phyloP scores from a whole-genome alignment of 768 basidiomycete species.

The Multifurca ochricompacta region DNA sequence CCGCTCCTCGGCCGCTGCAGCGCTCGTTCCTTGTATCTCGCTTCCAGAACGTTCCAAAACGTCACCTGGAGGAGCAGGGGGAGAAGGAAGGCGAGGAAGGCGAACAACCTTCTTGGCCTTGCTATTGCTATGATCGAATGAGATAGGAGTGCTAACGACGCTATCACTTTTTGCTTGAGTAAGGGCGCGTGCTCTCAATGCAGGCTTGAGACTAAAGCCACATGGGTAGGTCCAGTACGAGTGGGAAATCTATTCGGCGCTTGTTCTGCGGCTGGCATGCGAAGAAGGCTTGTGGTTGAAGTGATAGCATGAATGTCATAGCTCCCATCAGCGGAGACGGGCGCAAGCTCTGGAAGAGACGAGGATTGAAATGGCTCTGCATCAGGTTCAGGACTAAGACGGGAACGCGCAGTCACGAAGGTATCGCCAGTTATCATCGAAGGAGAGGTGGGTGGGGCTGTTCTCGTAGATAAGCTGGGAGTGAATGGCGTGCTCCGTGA shows the following conservation, averaged over 20 bases:
- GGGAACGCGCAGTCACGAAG: slow-evolving; percentile 28
- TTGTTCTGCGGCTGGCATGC: background rate
- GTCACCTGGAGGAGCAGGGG: slow-evolving; percentile 47
- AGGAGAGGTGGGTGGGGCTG: background rate
- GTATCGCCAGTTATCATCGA: slow-evolving; percentile 24
- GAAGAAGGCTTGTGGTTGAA: slow-evolving; percentile 11
- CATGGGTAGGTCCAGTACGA: background rate
- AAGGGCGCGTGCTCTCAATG: background rate
- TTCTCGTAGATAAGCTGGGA: background rate
- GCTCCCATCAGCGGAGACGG: background rate
- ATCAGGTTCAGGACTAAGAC: slow-evolving; percentile 22
- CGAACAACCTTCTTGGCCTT: slow-evolving; percentile 17
- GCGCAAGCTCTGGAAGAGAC: background rate
- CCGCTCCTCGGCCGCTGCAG: slow-evolving; percentile 41
- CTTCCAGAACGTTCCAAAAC: slow-evolving; percentile 58
- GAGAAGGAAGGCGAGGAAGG: slow-evolving; percentile 22
- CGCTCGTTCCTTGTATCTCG: slow-evolving; percentile 54
- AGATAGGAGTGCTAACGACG: background rate
- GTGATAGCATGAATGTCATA: background rate
- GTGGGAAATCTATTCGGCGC: background rate
- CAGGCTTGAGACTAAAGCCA: background rate
- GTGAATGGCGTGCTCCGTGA: background rate
- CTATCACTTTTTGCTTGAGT: background rate
- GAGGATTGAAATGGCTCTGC: slow-evolving; percentile 13
- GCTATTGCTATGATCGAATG: slow-evolving; percentile 22